A percentile compares a stretch with the other conserved stretches of the same genome.
phyloP scores from a whole-genome alignment of 106 monocot species.

The Apostasia ramifera region DNA sequence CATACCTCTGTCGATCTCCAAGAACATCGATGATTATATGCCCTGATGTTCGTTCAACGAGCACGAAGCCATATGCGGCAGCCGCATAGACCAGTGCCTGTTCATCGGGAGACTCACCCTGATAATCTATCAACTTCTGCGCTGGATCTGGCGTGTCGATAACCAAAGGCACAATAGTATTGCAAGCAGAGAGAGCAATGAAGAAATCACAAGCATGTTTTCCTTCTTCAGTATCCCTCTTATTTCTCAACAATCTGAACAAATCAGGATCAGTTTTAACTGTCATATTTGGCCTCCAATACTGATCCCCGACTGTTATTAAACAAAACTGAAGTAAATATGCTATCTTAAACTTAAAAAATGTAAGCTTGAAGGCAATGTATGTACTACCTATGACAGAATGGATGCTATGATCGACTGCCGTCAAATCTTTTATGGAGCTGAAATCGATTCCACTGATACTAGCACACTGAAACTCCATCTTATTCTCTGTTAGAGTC shows the following conservation, averaged over 20 bases:
- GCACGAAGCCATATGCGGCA: conserved; percentile 91
- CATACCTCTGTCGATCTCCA: conserved; percentile 73
- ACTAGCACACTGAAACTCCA: conserved; percentile 86
- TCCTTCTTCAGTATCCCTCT: conserved; percentile 26
- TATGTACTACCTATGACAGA: conserved; percentile 36
- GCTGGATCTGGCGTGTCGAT: conserved; percentile 39
- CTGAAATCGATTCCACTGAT: conserved; percentile 66
- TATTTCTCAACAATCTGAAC: conserved; percentile 32
- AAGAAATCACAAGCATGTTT: conserved; percentile 52
- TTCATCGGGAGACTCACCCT: conserved; percentile 96
- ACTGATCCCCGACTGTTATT: conserved; percentile 39
- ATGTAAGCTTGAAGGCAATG: not conserved
- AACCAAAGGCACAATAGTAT: conserved; percentile 78
- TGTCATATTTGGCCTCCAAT: conserved; percentile 70
- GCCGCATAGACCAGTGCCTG: conserved; percentile 92
- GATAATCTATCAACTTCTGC: conserved; percentile 73
- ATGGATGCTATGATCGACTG: conserved; percentile 8
- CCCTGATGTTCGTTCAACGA: conserved; percentile 81
- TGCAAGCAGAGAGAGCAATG: conserved; percentile 76
- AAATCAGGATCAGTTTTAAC: conserved; percentile 65
- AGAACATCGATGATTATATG: conserved; percentile 75
- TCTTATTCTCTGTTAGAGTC: conserved; percentile 93
- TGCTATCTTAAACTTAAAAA: conserved; percentile 4
- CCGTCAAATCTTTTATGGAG: not conserved
- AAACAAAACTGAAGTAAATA: conserved; percentile 11